Percentiles rank a stretch among this genome's conserved stretches.
phyloP scores from a whole-genome alignment of 2,329 filamentous ascomycete genomes.

The Clonostachys solani region DNA sequence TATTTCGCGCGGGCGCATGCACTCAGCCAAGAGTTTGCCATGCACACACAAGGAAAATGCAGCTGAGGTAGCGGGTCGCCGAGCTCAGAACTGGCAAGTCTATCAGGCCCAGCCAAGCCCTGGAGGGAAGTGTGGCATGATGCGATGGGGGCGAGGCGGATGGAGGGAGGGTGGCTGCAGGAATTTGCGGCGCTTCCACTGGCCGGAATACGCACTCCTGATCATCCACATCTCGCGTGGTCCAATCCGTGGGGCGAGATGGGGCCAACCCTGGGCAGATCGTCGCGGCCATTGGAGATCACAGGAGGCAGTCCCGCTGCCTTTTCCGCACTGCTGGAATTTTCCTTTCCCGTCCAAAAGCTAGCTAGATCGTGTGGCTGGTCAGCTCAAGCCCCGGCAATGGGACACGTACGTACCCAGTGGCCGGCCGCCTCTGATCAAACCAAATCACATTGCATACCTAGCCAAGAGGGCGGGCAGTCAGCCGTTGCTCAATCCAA shows the following conservation, averaged over 20 bases:
- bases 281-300: constrained; percentile 6
- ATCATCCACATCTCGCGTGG: constrained; percentile 5
- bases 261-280: constrained; percentile 3
- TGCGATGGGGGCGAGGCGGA: not conserved
- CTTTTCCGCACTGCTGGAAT: not conserved
- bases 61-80: too few species aligned
- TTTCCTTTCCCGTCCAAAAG: too few species aligned
- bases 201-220: not conserved
- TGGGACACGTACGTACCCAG: too few species aligned
- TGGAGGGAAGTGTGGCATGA: not conserved
- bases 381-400: too few species aligned
- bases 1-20: too few species aligned
- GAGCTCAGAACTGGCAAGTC: not conserved
- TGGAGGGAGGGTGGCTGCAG: not conserved
- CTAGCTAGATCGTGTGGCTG: too few species aligned
- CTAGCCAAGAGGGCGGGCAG: too few species aligned
- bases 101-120: not conserved
- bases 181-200: not conserved
- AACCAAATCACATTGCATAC: too few species aligned
- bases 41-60: too few species aligned
- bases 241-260: not conserved
- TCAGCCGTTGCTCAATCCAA: too few species aligned
- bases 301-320: constrained; percentile 2
- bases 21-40: too few species aligned
- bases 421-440: too few species aligned